Evolutionary conservation across 352 stramenopile genomes (phyloP).

Genomic region (Phytopythium mirpurense): DNA sequence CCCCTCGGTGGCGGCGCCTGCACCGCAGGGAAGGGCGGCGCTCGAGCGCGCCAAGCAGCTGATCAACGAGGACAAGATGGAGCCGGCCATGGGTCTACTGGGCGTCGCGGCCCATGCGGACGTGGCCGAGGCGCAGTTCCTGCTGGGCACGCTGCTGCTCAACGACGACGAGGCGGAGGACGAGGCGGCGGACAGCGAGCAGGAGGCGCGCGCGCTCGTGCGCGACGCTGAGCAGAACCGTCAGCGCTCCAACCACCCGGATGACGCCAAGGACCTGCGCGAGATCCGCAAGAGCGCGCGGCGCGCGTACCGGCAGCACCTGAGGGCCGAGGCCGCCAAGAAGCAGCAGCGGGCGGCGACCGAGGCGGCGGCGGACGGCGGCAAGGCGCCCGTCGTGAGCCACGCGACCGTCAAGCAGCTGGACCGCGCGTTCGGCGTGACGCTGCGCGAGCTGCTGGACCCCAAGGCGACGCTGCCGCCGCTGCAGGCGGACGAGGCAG

Average conservation of each 20-base stretch:
- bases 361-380: conserved; percentile 9
- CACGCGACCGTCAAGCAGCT: conserved; percentile 53
- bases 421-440: conserved; percentile 68
- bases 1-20: no score
- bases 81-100: conserved; percentile 52
- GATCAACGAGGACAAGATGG: conserved; percentile 49
- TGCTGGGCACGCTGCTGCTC: conserved; percentile 59
- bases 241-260: conserved; percentile 27
- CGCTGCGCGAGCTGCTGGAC: conserved; percentile 64
- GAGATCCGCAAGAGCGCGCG: conserved; percentile 77
- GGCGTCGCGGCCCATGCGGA: conserved; percentile 57
- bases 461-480: conserved; percentile 44
- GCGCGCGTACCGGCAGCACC: conserved; percentile 70
- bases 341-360: conserved; percentile 11
- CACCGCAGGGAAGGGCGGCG: conserved; percentile 34
- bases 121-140: conserved; percentile 67
- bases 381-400: conserved; percentile 33
- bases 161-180: conserved; percentile 33
- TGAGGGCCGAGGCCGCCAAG: conserved; percentile 39
- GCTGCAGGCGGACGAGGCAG: conserved; percentile 17
- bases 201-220: conserved; percentile 35
- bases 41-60: conserved; percentile 56
- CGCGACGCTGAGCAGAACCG: conserved; percentile 70
- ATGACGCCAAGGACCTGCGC: conserved; percentile 61
- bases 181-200: conserved; percentile 16